Evolutionary conservation across 73 alveolate species (phyloP).

Genomic region (Diophrys appendiculata): DNA sequence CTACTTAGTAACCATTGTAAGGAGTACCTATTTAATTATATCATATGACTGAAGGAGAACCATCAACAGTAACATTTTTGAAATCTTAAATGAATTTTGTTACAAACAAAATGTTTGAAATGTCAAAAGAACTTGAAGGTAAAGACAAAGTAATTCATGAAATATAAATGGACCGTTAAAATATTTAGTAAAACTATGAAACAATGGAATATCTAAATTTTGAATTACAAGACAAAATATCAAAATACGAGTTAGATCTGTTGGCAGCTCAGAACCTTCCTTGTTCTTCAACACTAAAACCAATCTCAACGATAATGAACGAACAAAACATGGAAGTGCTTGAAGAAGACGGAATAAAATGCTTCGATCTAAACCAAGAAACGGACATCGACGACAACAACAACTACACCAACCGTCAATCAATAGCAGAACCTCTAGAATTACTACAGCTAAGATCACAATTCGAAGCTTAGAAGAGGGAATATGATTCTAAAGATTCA

Average conservation of each 20-base stretch:
- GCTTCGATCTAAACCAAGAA: conserved; percentile 10
- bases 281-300: too few species aligned
- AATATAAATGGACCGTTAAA: conserved; percentile 7
- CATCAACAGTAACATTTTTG: conserved; percentile 23
- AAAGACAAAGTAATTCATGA: conserved; percentile 31
- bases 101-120: conserved; percentile 20
- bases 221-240: conserved; percentile 8
- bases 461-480: too few species aligned
- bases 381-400: neutral
- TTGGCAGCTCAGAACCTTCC: too few species aligned
- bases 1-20: too few species aligned
- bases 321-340: neutral
- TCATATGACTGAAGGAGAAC: conserved; percentile 15
- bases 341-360: conserved; percentile 26
- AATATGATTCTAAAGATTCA: neutral
- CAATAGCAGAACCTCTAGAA: too few species aligned
- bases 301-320: too few species aligned
- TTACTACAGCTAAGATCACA: too few species aligned
- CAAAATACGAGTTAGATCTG: neutral
- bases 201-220: neutral
- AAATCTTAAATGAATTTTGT: conserved; percentile 38
- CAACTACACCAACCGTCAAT: too few species aligned
- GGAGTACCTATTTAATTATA: too few species aligned
- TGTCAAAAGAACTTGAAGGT: conserved; percentile 40
- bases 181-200: conserved; percentile 1